Evolutionary conservation across 1,139 yeast species (phyloP).

Genomic region (Yamadazyma aaseri): DNA sequence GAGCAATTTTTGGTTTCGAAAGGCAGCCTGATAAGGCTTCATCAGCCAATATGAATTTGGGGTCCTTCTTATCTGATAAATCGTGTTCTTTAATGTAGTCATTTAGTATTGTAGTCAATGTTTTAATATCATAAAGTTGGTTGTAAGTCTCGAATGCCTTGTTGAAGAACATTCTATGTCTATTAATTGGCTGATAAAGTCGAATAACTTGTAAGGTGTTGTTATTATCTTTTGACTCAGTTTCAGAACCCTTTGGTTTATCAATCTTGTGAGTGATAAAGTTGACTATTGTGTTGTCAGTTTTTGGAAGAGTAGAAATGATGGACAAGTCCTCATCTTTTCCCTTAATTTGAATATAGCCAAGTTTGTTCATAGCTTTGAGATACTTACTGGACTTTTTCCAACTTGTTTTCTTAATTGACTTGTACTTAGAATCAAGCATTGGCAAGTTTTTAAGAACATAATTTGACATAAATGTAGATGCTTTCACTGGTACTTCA

Average conservation of each 20-base stretch:
- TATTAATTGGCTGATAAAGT: slow-evolving; percentile 55
- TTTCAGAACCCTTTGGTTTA: slow-evolving; percentile 20
- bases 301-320: slow-evolving; percentile 47
- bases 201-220: slow-evolving; percentile 30
- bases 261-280: slow-evolving; percentile 63
- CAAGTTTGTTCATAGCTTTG: slow-evolving; percentile 79
- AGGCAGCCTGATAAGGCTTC: slow-evolving; percentile 33
- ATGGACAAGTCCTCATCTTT: slow-evolving; percentile 72
- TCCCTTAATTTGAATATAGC: slow-evolving; percentile 65
- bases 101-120: slow-evolving; percentile 47
- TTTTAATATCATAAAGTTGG: slow-evolving; percentile 55
- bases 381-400: slow-evolving; percentile 83
- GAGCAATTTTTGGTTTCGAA: slow-evolving; percentile 22
- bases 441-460: slow-evolving; percentile 71
- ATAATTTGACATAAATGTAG: slow-evolving; percentile 71
- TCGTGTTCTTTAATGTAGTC: slow-evolving; percentile 54
- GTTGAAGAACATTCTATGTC: slow-evolving; percentile 50
- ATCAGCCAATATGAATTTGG: slow-evolving; percentile 55
- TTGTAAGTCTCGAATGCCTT: slow-evolving; percentile 36
- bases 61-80: slow-evolving; percentile 46
- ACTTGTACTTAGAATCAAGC: slow-evolving; percentile 50
- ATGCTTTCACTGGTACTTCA: slow-evolving; percentile 62
- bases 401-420: slow-evolving; percentile 83
- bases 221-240: slow-evolving; percentile 16
- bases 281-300: slow-evolving; percentile 45